Evolutionary conservation across 352 stramenopile species (phyloP).

Genomic region (Pythium biforme): DNA sequence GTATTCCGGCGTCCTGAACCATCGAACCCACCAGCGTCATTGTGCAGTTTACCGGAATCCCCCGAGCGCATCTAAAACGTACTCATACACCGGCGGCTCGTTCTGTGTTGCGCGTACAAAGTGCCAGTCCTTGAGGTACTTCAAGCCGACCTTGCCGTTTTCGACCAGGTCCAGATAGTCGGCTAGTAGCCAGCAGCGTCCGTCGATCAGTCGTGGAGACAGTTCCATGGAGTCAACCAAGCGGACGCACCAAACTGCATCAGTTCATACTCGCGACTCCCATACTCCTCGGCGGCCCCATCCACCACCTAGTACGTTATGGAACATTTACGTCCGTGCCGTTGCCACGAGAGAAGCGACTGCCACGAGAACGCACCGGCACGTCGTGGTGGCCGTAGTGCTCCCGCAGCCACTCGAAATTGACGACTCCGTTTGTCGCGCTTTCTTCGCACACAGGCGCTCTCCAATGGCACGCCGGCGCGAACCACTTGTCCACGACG

Average conservation of each 20-base stretch:
- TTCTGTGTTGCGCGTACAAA: slow-evolving; percentile 62
- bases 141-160: slow-evolving; percentile 40
- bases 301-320: slow-evolving; percentile 41
- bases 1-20: slow-evolving; percentile 71
- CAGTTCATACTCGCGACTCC: slow-evolving; percentile 45
- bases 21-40: not conserved
- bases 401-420: slow-evolving; percentile 39
- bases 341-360: too few species aligned
- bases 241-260: slow-evolving; percentile 57
- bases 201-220: too few species aligned
- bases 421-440: slow-evolving; percentile 27
- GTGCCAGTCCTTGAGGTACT: slow-evolving; percentile 88
- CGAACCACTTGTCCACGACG: slow-evolving; percentile 41
- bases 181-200: slow-evolving; percentile 28
- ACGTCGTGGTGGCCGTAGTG: slow-evolving; percentile 50
- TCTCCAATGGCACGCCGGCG: slow-evolving; percentile 22
- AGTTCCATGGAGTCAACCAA: not conserved
- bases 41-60: too few species aligned
- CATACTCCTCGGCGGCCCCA: slow-evolving; percentile 58
- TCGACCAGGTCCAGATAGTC: slow-evolving; percentile 67
- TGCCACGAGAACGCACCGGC: slow-evolving; percentile 37
- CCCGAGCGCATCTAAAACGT: too few species aligned
- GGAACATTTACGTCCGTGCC: too few species aligned
- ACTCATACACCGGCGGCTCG: slow-evolving; percentile 55
- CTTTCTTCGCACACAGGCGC: not conserved